Base-by-base conservation (phyloP, 768 basidiomycete genomes). In the Russula emetica region DNA sequence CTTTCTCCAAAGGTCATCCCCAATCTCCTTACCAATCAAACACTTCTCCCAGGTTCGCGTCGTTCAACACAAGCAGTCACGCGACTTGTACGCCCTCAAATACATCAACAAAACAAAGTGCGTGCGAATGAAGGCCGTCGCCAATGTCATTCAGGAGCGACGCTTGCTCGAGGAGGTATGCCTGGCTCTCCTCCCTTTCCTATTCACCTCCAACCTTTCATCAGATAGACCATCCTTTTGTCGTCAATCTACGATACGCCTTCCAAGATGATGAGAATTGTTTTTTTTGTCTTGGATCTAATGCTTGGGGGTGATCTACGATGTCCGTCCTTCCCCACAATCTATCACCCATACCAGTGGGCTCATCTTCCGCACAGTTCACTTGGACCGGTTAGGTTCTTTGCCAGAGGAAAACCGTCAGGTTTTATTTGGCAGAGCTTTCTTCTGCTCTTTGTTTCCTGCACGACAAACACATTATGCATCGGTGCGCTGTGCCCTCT, bases 41-140 rank as follows among this genome's bases (percentile, higher is more conserved):
- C 10, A 32, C 36, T 70, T 62, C 61, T 55, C 24, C 57, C 68
- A 98, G 96, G 96, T 99, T 78, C 90, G 97, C 50, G 96, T 99
- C 64, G 97, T 99, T 8, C 96, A 99, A 76, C 97, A 98, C 79
- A 99, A 98, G 73, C 92, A 98, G 75, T 91, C 94, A n/a, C 89
- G 92, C 66, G 90, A 94, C 20, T 82, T 99, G 51, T 98, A 94
- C 71, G 97, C 97, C 6, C 85, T 99, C 75, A 99, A 99, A 76
- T 99, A 99, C 78, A 99, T 99, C 77, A 98, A 98, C 80, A 99
- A 99, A 76, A 74, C 90, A 47, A 95, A 96, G 80, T 97, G 90
- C 69, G 94, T 97, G 66, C 95, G 95, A 80, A 97, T 97, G 94
- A 95, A 94, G 72, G 95, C 95, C 1, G 94, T 98, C 42, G 87